Evolutionary conservation across 495 filamentous ascomycete genomes (phyloP), one percentile per base, ranked within the genome.

Genomic region (Cairneyella variabilis): DNA sequence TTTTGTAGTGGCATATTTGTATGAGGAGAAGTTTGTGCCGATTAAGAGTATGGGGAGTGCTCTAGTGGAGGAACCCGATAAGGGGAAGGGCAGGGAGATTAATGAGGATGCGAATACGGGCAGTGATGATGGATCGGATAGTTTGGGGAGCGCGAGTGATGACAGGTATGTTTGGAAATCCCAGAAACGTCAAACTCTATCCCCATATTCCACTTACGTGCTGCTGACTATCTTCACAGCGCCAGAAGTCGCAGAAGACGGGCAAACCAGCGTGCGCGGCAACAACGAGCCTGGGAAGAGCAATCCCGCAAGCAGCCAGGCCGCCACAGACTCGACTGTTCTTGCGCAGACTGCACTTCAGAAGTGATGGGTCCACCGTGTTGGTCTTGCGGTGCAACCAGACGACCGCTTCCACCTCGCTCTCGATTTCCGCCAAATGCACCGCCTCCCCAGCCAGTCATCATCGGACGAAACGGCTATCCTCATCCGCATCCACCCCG

Each of bases 1-100:
- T 26, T 72, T 75, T 39, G 57, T 78, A n/a, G 48, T 78, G 9
- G 71, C 73, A 25, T 77, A 67, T 43, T 59, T 78, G 20, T 76
- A 78, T 57, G 74, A 76, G 57, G 70, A 63, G 14, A 70, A 64
- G 56, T 77, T 71, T 44, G 66, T 70, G 21, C 71, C 75, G 32
- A 71, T 73, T 45, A 70, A 64, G 57, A 59, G 71, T 3, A 53
- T 63, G 10, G 59, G 71, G 4, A 63, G 63, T 3, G 71, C 66
- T 0, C 66, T 6, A 58, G 48, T 49, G 43, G 14, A 53, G 64
- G 69, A 69, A 5, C 46, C 66, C 20, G 69, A 76, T 28, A 61
- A 63, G 26, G 66, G 69, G 12, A 72, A 72, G 54, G 66, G 66
- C 14, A 71, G 66, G 46, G 58, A 59, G 22, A 60, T 52, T 8